Evolutionary conservation across 495 filamentous ascomycete genomes (phyloP).

Genomic region (Aspergillus cavernicola): DNA sequence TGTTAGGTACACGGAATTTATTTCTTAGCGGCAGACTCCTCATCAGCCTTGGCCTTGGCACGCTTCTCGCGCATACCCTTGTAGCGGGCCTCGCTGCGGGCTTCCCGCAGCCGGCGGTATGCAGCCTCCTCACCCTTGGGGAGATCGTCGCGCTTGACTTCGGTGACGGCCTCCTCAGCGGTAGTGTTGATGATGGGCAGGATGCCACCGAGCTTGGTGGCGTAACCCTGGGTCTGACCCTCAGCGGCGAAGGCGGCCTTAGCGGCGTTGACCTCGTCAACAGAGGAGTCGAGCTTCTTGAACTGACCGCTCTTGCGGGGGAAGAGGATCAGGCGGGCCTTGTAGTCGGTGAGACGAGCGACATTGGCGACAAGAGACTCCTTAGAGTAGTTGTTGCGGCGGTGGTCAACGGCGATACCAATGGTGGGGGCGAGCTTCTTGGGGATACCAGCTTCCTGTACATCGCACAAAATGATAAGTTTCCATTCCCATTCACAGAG

Average conservation of each 20-base stretch:
- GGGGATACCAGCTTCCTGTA: slow-evolving; percentile 89
- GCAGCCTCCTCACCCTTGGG: slow-evolving; percentile 76
- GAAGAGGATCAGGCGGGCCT: slow-evolving; percentile 91
- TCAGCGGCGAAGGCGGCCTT: slow-evolving; percentile 50
- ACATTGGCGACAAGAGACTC: slow-evolving; percentile 93
- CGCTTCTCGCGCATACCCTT: slow-evolving; percentile 88
- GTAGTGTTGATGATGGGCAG: slow-evolving; percentile 70
- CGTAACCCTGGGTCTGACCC: slow-evolving; percentile 52
- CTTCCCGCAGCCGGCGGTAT: slow-evolving; percentile 79
- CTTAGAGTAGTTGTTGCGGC: slow-evolving; percentile 92
- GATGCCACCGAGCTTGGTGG: slow-evolving; percentile 49
- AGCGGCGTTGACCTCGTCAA: slow-evolving; percentile 75
- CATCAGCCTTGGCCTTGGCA: slow-evolving; percentile 85
- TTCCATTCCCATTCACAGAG: not conserved
- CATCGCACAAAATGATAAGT: slow-evolving; percentile 7
- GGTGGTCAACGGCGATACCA: slow-evolving; percentile 94
- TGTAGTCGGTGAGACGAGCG: slow-evolving; percentile 93
- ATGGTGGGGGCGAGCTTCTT: slow-evolving; percentile 90
- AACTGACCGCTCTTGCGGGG: slow-evolving; percentile 88
- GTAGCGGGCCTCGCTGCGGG: slow-evolving; percentile 78
- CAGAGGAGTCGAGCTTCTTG: slow-evolving; percentile 84
- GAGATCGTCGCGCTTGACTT: slow-evolving; percentile 78
- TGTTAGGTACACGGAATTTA: slow-evolving; percentile 50
- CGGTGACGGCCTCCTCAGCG: slow-evolving; percentile 56
- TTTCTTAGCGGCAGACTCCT: slow-evolving; percentile 85